Evolutionary conservation across 768 basidiomycete species (phyloP), one percentile per base, ranked within the genome.

Genomic region (Rhizopogon rudus): DNA sequence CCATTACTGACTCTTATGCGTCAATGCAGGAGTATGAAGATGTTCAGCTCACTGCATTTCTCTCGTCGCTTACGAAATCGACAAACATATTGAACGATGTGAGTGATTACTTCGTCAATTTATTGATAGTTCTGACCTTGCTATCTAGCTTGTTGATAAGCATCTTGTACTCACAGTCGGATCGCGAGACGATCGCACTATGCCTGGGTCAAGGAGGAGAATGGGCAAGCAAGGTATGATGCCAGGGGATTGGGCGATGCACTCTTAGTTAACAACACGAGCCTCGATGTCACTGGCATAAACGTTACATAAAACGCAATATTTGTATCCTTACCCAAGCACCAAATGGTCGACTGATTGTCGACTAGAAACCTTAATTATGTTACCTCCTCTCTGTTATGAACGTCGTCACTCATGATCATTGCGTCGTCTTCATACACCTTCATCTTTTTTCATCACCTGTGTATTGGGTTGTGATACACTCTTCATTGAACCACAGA

Each of bases 41-140:
- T 67, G 93, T 96, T 14, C 93, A 97, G 57, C 75, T 99, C 29
- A 97, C 93, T 1, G 86, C 88, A 8, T 91, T 92, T 71, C 76
- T 99, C 12, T 86, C 93, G 0, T 83, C 86, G 13, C 71, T 99
- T 56, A 98, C 95, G 6, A 95, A 94, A 71, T 89, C 91, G 31
- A 80, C 95, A 14, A 87, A 87, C 60, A 82, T 87, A 9, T 71
- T 98, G 55, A 98, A 95, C 67, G 93, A 96, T 63, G 95, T 96
- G 65, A 63, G 91, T 63, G 2, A n/a, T 57, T 33, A 39, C 42
- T 46, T 40, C 16, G 52, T 50, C 41, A 50, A 33, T 51, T 28
- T 55, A 37, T 44, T 13, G 46, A 43, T 1, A 49, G 48, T 37
- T 9, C 17, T 49, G 35, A 49, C 37, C 22, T 37, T 37, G 48